phyloP scores from a whole-genome alignment of 495 filamentous ascomycete species.

The Xylaria grammica region DNA sequence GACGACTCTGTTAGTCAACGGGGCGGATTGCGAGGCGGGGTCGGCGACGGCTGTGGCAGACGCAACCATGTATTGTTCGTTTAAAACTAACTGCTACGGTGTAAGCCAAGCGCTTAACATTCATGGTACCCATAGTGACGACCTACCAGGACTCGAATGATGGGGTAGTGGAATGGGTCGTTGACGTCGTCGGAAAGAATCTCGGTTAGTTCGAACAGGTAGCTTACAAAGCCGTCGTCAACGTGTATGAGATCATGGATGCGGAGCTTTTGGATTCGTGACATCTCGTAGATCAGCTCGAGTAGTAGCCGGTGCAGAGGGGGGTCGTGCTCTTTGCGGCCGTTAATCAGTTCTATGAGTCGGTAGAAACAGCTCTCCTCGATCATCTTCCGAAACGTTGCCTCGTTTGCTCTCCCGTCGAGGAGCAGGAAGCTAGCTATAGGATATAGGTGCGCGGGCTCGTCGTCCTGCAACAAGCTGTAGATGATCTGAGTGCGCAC shows the following conservation, averaged over 20 bases:
- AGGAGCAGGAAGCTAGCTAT: constrained; percentile 88
- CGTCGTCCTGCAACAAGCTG: constrained; percentile 89
- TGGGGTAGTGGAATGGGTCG: constrained; percentile 95
- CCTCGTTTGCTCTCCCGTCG: constrained; percentile 81
- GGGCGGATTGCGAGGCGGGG: constrained; percentile 49
- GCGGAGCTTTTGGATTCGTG: constrained; percentile 82
- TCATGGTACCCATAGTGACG: constrained; percentile 28
- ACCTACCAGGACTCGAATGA: constrained; percentile 88
- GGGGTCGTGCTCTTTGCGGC: constrained; percentile 63
- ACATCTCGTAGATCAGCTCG: constrained; percentile 96
- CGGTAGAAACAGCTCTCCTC: constrained; percentile 81
- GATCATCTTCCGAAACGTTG: constrained; percentile 84
- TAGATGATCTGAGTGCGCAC: constrained; percentile 93
- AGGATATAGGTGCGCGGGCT: constrained; percentile 74
- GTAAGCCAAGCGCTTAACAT: constrained; percentile 22
- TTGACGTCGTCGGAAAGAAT: constrained; percentile 83
- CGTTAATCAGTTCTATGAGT: constrained; percentile 80
- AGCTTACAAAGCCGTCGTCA: constrained; percentile 83
- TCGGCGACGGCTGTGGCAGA: constrained; percentile 62
- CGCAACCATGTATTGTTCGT: constrained; percentile 96
- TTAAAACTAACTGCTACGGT: constrained; percentile 78
- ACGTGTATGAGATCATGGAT: constrained; percentile 77
- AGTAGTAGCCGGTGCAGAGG: constrained; percentile 81
- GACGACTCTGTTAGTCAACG: constrained; percentile 90
- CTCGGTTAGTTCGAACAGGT: constrained; percentile 89